These are phyloP conservation scores for Penicillium arizonense DNA, from an alignment of 495 filamentous ascomycete species.

Conservation along the genomic window DNA sequence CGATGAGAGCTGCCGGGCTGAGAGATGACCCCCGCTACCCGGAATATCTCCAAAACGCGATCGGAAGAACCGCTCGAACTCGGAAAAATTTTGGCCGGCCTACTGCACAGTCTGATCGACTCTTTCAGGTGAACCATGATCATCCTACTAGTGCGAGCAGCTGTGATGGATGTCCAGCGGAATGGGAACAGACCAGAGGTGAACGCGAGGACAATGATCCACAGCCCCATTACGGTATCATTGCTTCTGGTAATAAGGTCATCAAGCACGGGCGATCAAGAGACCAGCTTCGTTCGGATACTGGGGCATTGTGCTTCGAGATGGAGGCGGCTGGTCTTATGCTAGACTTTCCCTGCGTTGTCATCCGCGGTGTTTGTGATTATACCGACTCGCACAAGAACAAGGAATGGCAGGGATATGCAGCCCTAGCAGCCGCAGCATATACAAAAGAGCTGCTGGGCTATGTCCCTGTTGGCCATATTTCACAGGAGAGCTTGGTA, in stretches of 20 bases:
- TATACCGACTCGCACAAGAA: constrained; percentile 40
- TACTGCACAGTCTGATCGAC: no score
- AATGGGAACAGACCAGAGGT: neutral
- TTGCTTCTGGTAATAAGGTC: neutral
- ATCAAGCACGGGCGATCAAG: neutral
- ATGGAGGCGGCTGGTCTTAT: constrained; percentile 24
- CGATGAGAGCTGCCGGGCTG: neutral
- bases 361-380: constrained; percentile 35
- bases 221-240: neutral
- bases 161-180: neutral
- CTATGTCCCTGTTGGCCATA: no score
- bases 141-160: no score
- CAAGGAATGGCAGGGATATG: constrained; percentile 31
- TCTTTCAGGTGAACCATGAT: no score
- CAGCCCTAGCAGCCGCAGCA: constrained; percentile 28
- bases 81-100: no score
- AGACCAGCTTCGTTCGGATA: neutral
- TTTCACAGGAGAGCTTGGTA: no score
- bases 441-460: constrained; percentile 14
- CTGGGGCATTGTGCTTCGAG: constrained; percentile 23
- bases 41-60: neutral
- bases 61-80: no score
- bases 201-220: neutral
- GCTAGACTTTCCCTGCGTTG: constrained; percentile 29
- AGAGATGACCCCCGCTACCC: neutral